These are phyloP conservation scores for Achaetomiella virescens DNA, from an alignment of 495 filamentous ascomycete genomes.

Conservation along the genomic window DNA sequence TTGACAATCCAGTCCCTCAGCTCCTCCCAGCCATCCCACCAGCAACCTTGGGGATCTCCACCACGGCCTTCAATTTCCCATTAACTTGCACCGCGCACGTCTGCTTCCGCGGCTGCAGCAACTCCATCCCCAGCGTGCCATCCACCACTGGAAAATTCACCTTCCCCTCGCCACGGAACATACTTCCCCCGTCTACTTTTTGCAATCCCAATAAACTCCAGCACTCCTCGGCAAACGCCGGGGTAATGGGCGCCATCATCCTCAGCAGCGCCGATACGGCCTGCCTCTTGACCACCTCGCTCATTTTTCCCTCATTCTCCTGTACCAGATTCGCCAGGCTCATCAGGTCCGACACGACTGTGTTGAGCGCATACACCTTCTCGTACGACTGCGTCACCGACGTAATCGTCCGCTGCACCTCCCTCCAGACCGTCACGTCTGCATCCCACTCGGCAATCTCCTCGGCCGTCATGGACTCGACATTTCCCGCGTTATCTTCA, in stretches of 20 bases:
- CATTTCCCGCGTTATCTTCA: slow-evolving; percentile 5
- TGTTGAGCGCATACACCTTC: slow-evolving; percentile 69
- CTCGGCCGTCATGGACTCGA: slow-evolving; percentile 16
- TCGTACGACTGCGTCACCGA: slow-evolving; percentile 66
- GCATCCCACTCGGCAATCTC: slow-evolving; percentile 34
- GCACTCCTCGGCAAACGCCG: slow-evolving; percentile 71
- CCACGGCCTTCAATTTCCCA: slow-evolving; percentile 61
- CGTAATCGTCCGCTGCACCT: slow-evolving; percentile 58
- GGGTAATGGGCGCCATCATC: slow-evolving; percentile 70
- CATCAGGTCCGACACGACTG: slow-evolving; percentile 73
- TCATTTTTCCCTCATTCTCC: slow-evolving; percentile 19
- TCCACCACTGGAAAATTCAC: slow-evolving; percentile 49
- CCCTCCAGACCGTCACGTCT: slow-evolving; percentile 54
- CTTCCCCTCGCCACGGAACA: slow-evolving; percentile 38
- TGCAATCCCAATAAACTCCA: slow-evolving; percentile 54
- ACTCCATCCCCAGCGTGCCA: slow-evolving; percentile 35
- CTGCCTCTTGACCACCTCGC: slow-evolving; percentile 25
- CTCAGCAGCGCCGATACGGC: slow-evolving; percentile 49
- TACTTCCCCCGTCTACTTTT: slow-evolving; percentile 1
- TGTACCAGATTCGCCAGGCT: slow-evolving; percentile 63
- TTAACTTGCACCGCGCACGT: slow-evolving; percentile 67
- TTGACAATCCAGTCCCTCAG: slow-evolving; percentile 53
- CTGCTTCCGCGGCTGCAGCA: slow-evolving; percentile 33
- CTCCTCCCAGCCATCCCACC: slow-evolving; percentile 22
- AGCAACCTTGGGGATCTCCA: slow-evolving; percentile 46